Conservation (phyloP, 306 rosid species). For the Lathyrus aphaca region DNA sequence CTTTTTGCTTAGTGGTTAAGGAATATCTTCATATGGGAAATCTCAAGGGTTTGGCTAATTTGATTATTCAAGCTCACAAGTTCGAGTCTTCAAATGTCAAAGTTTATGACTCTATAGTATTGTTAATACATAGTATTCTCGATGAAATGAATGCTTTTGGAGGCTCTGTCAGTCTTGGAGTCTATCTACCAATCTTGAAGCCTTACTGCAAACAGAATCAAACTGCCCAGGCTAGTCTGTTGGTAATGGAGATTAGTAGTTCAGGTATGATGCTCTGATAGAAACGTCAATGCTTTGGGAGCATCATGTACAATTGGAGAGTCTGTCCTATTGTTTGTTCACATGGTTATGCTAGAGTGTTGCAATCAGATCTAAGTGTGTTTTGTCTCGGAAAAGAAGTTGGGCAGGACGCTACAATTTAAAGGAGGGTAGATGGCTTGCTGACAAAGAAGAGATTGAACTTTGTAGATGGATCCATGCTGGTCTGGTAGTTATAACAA, state of each 20-base stretch:
- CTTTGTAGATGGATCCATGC: no score
- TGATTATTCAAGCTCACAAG: conserved; percentile 76
- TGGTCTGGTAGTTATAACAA: no score
- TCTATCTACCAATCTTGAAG: conserved; percentile 80
- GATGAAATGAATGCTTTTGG: conserved; percentile 74
- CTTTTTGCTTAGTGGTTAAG: conserved; percentile 63
- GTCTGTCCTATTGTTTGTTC: neutral
- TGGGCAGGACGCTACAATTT: no score
- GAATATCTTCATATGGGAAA: conserved; percentile 64
- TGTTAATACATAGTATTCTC: conserved; percentile 78
- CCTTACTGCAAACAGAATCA: conserved; percentile 88
- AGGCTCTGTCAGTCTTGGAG: conserved; percentile 83
- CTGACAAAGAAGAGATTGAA: no score
- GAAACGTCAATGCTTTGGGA: conserved; percentile 61
- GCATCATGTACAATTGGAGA: neutral
- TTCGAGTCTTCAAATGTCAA: conserved; percentile 52
- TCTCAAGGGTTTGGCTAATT: conserved; percentile 65
- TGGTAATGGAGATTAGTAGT: conserved; percentile 80
- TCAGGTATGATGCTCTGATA: conserved; percentile 79
- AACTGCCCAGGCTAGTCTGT: conserved; percentile 79
- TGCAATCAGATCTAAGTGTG: no score
- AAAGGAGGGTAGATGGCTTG: no score
- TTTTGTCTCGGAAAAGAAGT: no score
- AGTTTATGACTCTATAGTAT: conserved; percentile 58
- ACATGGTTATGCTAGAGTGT: no score